A percentile compares a stretch with the other conserved stretches of the same genome.
phyloP scores from a whole-genome alignment of 495 filamentous ascomycete genomes.

The Podospora conica region DNA sequence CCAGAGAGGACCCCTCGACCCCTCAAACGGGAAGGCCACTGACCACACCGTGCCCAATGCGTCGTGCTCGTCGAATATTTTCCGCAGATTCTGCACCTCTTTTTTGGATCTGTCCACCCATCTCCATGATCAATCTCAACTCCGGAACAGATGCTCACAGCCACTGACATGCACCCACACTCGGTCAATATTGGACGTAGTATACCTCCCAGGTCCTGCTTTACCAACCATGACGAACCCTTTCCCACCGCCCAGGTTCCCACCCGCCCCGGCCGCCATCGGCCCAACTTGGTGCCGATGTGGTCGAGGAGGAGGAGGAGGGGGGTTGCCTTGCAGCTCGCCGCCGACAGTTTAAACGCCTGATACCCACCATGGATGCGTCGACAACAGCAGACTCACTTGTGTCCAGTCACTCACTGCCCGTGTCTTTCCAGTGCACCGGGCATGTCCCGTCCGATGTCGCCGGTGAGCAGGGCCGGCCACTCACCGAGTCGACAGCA shows the following conservation, averaged over 20 bases:
- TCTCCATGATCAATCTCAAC: neutral
- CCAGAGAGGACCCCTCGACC: no score
- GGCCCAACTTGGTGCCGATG: neutral
- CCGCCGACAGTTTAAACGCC: neutral
- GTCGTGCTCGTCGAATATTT: neutral
- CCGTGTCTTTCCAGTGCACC: no score
- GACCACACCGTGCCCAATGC: neutral
- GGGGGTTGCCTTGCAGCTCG: neutral
- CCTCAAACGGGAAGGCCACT: neutral
- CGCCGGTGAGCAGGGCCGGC: neutral
- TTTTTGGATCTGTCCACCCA: neutral
- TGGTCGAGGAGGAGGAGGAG: neutral
- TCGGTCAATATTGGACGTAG: neutral
- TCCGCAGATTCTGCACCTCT: neutral
- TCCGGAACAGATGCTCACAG: neutral
- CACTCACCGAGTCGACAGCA: neutral
- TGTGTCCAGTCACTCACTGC: no score
- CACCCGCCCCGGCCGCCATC: neutral
- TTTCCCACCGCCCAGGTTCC: neutral
- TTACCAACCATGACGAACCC: neutral
- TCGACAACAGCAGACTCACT: no score
- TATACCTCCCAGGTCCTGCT: neutral
- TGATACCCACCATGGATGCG: neutral
- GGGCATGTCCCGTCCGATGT: neutral
- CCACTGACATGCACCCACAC: neutral